Evolutionary conservation across 2,329 filamentous ascomycete species (phyloP), one percentile per base, ranked within the genome.

Genomic region (Tolypocladium capitatum): DNA sequence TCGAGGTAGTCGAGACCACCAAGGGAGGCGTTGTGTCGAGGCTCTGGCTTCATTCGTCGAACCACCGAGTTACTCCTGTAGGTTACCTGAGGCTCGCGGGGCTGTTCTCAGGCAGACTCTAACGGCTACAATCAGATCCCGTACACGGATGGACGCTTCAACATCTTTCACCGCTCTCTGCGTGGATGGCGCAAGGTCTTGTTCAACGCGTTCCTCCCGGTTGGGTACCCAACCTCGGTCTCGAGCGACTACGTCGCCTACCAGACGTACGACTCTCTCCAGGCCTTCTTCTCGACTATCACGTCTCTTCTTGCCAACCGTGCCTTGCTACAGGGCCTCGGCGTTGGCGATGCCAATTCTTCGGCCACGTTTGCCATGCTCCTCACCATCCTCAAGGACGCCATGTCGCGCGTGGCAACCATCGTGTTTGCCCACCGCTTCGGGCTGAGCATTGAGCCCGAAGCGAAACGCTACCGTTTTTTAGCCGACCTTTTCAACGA

Each of bases 401-500:
- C 82, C 45, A 83, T 85, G 51, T 88, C 86, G 9, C 80, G 88
- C 7, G 68, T 94, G 27, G 86, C 86, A 1, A 95, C 89, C 0
- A 94, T 95, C 51, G 65, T 86, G 10, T 94, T 95, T 62, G 90
- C 89, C 1, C 83, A 94, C 62, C 76, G 80, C 40, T 81, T 91
- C 49, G 88, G 89, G 34, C 84, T 84, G 42, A 78, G 85, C 31
- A 83, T 95, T 43, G 88, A 94, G 63, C 86, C 88, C 2, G 89
- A 96, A 62, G 91, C 86, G 69, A 96, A 96, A 64, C 83, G 79
- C 63, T 95, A 90, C 65, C 83, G 89, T 16, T 83, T 94, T 44
- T 77, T 90, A 2, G 89, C 89, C 4, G 89, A 95, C 60, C 70
- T 94, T 20, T 84, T 95, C 69, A 95, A 95, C 64, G 89, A 95